These are phyloP conservation scores for Apophysomyces elegans DNA, from an alignment of 371 early-diverging fungal species.

Conservation along the genomic window DNA sequence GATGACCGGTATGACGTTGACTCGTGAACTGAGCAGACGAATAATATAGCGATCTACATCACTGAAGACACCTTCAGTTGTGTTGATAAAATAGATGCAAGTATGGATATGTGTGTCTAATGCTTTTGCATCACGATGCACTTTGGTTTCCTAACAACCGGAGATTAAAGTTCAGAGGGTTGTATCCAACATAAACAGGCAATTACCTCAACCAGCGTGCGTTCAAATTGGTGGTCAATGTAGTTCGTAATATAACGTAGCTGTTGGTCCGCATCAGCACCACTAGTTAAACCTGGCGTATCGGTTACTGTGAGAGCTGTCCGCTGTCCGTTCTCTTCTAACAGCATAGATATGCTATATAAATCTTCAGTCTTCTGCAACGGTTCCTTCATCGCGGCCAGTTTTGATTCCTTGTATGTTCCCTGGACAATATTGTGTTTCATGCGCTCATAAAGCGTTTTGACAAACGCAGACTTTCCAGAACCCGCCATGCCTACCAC, in stretches of 20 bases:
- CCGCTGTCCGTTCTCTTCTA: constrained; percentile 79
- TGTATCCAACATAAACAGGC: background rate
- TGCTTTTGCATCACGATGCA: constrained; percentile 73
- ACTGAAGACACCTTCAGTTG: constrained; percentile 64
- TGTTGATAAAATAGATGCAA: constrained; percentile 92
- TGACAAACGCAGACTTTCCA: constrained; percentile 84
- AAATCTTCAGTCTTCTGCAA: constrained; percentile 49
- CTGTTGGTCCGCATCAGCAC: constrained; percentile 49
- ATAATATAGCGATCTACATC: constrained; percentile 88
- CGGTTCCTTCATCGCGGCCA: constrained; percentile 27
- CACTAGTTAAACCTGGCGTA: constrained; percentile 73
- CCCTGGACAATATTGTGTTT: constrained; percentile 35
- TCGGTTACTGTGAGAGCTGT: constrained; percentile 83
- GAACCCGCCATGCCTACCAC: constrained; percentile 70
- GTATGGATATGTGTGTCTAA: constrained; percentile 93
- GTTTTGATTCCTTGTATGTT: constrained; percentile 34
- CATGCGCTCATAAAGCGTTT: constrained; percentile 71
- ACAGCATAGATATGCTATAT: constrained; percentile 60
- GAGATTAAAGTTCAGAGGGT: constrained; percentile 48
- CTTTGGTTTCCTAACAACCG: constrained; percentile 65
- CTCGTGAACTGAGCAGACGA: constrained; percentile 79
- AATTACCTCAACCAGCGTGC: constrained; percentile 73
- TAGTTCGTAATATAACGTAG: constrained; percentile 56
- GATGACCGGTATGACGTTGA: constrained; percentile 96
- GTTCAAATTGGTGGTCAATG: constrained; percentile 76